These are phyloP conservation scores for Macrocybe gigantea DNA, from an alignment of 768 basidiomycete species.

Conservation along the genomic window DNA sequence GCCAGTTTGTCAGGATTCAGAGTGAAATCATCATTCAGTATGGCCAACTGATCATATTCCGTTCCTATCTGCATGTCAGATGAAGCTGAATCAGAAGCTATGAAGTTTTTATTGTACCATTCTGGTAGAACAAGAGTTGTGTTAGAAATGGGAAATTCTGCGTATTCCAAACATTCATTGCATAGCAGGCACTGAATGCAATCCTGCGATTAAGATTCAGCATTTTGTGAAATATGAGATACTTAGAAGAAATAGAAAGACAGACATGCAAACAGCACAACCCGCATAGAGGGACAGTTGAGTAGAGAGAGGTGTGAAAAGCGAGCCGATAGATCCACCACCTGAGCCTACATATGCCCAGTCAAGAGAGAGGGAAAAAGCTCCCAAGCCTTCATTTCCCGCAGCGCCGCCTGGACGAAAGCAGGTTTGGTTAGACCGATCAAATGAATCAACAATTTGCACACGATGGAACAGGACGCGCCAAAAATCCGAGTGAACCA, in stretches of 20 bases:
- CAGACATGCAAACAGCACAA: conserved; percentile 36
- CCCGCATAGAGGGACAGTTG: conserved; percentile 46
- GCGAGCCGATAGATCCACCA: conserved; percentile 37
- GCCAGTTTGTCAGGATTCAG: conserved; percentile 41
- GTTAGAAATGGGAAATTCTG: conserved; percentile 57
- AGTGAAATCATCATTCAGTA: conserved; percentile 42
- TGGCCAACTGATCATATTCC: conserved; percentile 42
- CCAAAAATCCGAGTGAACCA: conserved; percentile 54
- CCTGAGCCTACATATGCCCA: conserved; percentile 53
- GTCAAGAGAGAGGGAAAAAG: conserved; percentile 54
- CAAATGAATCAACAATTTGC: background rate
- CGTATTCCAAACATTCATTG: conserved; percentile 49
- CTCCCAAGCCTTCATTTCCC: conserved; percentile 58
- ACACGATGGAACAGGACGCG: conserved; percentile 7
- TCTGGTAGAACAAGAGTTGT: conserved; percentile 44
- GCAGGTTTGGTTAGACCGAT: background rate
- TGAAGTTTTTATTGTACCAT: conserved; percentile 25
- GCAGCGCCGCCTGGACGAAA: conserved; percentile 38
- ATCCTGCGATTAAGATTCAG: conserved; percentile 29
- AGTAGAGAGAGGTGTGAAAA: conserved; percentile 49
- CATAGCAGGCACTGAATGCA: conserved; percentile 37
- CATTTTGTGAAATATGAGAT: background rate
- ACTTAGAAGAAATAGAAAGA: conserved; percentile 1
- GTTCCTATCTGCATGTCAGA: conserved; percentile 27
- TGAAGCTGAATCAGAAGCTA: conserved; percentile 13